Evolutionary conservation across 257 asterid genomes (phyloP), one percentile per base, ranked within the genome.

Genomic region (Lithospermum erythrorhizon): DNA sequence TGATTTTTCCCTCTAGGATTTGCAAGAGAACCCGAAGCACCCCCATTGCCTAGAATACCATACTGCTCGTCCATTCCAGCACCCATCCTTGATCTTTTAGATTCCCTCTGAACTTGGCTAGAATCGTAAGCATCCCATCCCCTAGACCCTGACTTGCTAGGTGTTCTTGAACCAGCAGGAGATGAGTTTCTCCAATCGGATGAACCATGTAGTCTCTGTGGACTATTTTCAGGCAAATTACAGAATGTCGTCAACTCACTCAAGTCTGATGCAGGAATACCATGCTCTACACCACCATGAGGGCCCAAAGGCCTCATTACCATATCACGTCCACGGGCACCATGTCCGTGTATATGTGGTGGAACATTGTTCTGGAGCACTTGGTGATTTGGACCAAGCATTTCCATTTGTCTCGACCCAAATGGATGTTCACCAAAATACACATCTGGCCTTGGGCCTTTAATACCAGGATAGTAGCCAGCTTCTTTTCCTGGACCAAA

Each of bases 61-160:
- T 76, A 74, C 48, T 65, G 79, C 55, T 79, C 87, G 68, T 82
- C 94, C 65, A 73, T 22, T 32, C 70, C 72, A 23, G 57, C 75
- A 48, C 86, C 94, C 62, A 78, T 70, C 85, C 97, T 86, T 32
- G 87, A 72, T 75, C 97, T 80, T 75, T 91, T 91, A 56, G 97
- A 52, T 63, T 91, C 97, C 73, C 97, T 81, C 55, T 67, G 84
- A 69, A 75, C 79, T 57, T 82, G 89, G 70, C 67, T 81, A 62
- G 84, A 78, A 70, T 87, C 89, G 58, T 64, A 82, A 58, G 62
- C 81, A 65, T 90, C 93, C 96, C 91, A 81, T 6, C 89, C 64
- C 65, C 83, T 80, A 58, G 90, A 61, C n/a, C 73, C 75, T 32
- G 85, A 57, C 73, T 79, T 76, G 72, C 70, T 83, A 35, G 72